phyloP scores from a whole-genome alignment of 2,329 filamentous ascomycete genomes.

The Zymoseptoria crescenta region DNA sequence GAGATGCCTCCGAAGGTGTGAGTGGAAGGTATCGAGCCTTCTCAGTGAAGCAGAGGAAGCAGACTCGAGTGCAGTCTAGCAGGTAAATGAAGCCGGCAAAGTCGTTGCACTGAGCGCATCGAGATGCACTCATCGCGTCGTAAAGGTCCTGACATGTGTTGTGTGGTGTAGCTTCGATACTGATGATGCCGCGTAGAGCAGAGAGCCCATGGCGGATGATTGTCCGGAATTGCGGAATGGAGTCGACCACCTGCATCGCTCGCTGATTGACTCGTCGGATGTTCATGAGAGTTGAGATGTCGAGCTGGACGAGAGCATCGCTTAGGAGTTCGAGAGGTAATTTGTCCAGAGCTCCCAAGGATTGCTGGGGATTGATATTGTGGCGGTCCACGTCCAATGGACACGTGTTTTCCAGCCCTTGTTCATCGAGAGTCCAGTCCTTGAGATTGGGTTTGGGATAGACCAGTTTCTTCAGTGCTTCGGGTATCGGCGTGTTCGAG shows the following conservation, averaged over 20 bases:
- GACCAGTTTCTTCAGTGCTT: neutral
- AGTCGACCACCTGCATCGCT: slow-evolving; percentile 32
- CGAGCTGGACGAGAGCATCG: slow-evolving; percentile 12
- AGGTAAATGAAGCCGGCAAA: slow-evolving; percentile 36
- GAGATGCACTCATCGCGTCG: slow-evolving; percentile 25
- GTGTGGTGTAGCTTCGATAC: slow-evolving; percentile 23
- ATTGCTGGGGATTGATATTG: neutral
- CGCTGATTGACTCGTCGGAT: slow-evolving; percentile 32
- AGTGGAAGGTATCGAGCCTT: slow-evolving; percentile 28
- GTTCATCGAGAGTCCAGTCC: neutral
- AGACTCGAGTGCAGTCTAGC: slow-evolving; percentile 34
- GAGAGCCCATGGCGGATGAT: slow-evolving; percentile 28
- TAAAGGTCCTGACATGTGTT: slow-evolving; percentile 30
- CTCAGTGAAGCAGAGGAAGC: slow-evolving; percentile 33
- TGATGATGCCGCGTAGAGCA: slow-evolving; percentile 30
- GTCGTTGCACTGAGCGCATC: slow-evolving; percentile 31
- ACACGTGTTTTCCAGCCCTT: neutral
- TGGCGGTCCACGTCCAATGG: neutral
- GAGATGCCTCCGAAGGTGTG: neutral
- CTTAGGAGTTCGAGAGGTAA: neutral
- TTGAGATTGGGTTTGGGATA: neutral
- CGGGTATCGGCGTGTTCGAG: neutral
- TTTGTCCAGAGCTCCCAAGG: neutral
- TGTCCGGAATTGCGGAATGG: slow-evolving; percentile 30
- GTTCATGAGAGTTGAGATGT: slow-evolving; percentile 28